Conservation (phyloP, 2,329 filamentous ascomycete genomes). For the Fonsecaea erecta region DNA sequence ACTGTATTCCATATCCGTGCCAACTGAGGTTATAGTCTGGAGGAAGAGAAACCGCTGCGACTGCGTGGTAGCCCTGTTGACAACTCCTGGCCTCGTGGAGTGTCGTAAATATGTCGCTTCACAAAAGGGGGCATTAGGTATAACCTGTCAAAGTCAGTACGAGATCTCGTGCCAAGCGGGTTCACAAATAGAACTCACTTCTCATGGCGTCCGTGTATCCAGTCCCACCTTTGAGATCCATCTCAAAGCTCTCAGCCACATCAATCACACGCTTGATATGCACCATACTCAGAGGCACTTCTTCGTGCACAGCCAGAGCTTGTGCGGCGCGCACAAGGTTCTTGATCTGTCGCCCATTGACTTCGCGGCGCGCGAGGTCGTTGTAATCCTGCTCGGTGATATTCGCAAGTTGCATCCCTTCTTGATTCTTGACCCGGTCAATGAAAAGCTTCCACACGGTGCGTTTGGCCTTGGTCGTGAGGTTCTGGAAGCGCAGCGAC, state of each 20-base stretch:
- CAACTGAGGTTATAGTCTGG: neutral
- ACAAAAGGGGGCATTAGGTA: slow-evolving; percentile 16
- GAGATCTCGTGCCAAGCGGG: neutral
- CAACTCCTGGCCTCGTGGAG: no score
- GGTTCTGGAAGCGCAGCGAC: slow-evolving; percentile 76
- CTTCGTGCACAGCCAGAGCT: slow-evolving; percentile 77
- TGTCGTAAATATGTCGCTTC: no score
- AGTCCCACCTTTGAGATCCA: slow-evolving; percentile 78
- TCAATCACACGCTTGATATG: slow-evolving; percentile 84
- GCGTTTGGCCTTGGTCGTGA: slow-evolving; percentile 73
- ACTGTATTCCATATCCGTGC: neutral
- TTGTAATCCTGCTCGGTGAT: slow-evolving; percentile 53
- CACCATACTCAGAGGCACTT: slow-evolving; percentile 71
- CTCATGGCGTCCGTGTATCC: slow-evolving; percentile 85
- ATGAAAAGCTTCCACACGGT: slow-evolving; percentile 86
- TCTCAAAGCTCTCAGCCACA: slow-evolving; percentile 80
- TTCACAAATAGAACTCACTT: slow-evolving; percentile 59
- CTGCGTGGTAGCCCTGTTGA: no score
- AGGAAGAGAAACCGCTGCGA: no score
- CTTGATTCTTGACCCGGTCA: slow-evolving; percentile 69
- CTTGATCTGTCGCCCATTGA: slow-evolving; percentile 81
- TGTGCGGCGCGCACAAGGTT: slow-evolving; percentile 84
- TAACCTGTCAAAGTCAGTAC: slow-evolving; percentile 30
- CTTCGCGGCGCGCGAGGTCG: slow-evolving; percentile 67
- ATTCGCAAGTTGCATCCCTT: slow-evolving; percentile 59